Evolutionary conservation across 306 rosid species (phyloP).

Genomic region (Acacia crassicarpa): DNA sequence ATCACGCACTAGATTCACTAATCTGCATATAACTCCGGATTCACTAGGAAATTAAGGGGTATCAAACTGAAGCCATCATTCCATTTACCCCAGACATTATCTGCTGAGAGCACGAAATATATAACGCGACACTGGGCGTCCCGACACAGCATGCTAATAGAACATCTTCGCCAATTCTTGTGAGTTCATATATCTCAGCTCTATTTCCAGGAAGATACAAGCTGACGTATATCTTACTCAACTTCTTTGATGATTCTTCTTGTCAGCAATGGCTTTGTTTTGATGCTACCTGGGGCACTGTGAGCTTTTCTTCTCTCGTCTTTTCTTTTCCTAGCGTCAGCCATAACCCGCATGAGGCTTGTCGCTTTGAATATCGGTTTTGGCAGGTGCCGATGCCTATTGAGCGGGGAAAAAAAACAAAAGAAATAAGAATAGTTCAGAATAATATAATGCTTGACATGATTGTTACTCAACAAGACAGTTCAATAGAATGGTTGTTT

Average conservation of each 20-base stretch:
- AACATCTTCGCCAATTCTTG: constrained; percentile 4
- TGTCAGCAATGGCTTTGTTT: constrained; percentile 54
- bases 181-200: constrained; percentile 6
- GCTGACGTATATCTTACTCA: constrained; percentile 39
- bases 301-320: constrained; percentile 81
- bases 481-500: background rate
- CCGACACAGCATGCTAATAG: constrained; percentile 1
- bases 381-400: constrained; percentile 81
- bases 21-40: background rate
- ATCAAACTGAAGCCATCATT: background rate
- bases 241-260: constrained; percentile 68
- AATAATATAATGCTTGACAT: background rate
- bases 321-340: constrained; percentile 61
- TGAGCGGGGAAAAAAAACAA: background rate
- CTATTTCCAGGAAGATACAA: background rate
- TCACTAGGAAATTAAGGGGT: background rate
- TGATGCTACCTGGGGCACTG: constrained; percentile 77
- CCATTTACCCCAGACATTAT: constrained; percentile 9
- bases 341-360: constrained; percentile 49
- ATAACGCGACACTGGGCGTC: background rate
- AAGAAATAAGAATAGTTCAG: background rate
- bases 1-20: constrained; percentile 13
- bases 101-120: background rate
- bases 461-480: background rate
- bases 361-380: constrained; percentile 74